These are phyloP conservation scores for Blastobotrys muscicola DNA, from an alignment of 805 yeast species.

Conservation along the genomic window DNA sequence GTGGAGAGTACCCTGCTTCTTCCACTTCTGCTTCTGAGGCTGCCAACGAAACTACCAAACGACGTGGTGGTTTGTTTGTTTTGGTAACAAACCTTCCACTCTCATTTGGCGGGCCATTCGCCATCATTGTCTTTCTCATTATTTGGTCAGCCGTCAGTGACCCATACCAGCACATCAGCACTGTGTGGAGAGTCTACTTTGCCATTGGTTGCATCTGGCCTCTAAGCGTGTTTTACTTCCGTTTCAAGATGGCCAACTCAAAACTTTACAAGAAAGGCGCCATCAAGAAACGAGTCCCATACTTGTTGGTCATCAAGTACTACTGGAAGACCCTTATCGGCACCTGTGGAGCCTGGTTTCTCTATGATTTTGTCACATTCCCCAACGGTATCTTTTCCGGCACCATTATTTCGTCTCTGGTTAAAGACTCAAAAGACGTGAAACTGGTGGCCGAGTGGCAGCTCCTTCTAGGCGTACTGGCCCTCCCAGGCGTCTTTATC, in stretches of 20 bases:
- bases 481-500: constrained; percentile 62
- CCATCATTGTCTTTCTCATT: constrained; percentile 55
- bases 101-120: constrained; percentile 73
- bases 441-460: constrained; percentile 65
- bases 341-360: constrained; percentile 68
- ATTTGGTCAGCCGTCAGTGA: constrained; percentile 51
- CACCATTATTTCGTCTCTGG: constrained; percentile 48
- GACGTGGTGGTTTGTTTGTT: constrained; percentile 55
- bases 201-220: constrained; percentile 75
- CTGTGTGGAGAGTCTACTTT: constrained; percentile 63
- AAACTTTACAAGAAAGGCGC: constrained; percentile 55
- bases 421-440: constrained; percentile 38
- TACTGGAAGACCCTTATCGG: constrained; percentile 65
- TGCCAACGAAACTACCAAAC: constrained; percentile 51
- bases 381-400: constrained; percentile 67
- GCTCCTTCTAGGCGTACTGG: constrained; percentile 51
- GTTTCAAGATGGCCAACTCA: constrained; percentile 60
- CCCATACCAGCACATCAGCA: constrained; percentile 28
- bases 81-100: constrained; percentile 66
- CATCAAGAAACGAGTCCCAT: constrained; percentile 48
- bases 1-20: constrained; percentile 68
- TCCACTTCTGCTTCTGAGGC: constrained; percentile 64
- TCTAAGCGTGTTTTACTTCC: constrained; percentile 57
- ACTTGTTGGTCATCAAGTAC: constrained; percentile 48
- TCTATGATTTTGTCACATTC: constrained; percentile 72